These are phyloP conservation scores for Plasmopara muralis DNA, from an alignment of 352 stramenopile genomes.

Conservation along the genomic window DNA sequence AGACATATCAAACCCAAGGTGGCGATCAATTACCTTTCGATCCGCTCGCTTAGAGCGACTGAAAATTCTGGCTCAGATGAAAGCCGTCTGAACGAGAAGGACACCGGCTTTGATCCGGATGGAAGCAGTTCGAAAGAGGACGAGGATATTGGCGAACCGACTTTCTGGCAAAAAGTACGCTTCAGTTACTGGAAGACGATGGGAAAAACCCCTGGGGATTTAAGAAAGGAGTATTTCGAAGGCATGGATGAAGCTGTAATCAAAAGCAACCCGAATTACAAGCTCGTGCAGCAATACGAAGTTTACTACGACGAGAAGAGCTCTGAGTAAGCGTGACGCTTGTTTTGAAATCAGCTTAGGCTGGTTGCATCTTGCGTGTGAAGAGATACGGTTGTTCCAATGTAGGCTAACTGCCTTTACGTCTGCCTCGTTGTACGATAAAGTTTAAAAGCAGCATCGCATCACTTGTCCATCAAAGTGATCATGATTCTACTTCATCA, in stretches of 20 bases:
- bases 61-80: too few relatives aligned
- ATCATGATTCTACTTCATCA: too few relatives aligned
- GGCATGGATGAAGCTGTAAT: background rate
- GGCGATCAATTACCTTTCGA: too few relatives aligned
- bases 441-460: too few relatives aligned
- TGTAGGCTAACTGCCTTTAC: too few relatives aligned
- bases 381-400: background rate
- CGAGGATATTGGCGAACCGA: background rate
- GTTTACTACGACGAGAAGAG: background rate
- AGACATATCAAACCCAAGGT: too few relatives aligned
- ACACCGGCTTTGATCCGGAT: background rate
- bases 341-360: background rate
- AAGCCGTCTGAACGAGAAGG: too few relatives aligned
- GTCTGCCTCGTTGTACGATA: too few relatives aligned
- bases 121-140: background rate
- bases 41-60: too few relatives aligned
- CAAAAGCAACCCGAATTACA: background rate
- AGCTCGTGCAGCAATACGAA: background rate
- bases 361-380: background rate
- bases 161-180: background rate
- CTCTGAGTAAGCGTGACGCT: background rate
- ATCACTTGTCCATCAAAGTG: too few relatives aligned
- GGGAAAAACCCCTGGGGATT: background rate
- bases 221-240: background rate
- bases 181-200: background rate